Conservation (phyloP, 495 filamentous ascomycete species). For the Aspergillus steynii region DNA sequence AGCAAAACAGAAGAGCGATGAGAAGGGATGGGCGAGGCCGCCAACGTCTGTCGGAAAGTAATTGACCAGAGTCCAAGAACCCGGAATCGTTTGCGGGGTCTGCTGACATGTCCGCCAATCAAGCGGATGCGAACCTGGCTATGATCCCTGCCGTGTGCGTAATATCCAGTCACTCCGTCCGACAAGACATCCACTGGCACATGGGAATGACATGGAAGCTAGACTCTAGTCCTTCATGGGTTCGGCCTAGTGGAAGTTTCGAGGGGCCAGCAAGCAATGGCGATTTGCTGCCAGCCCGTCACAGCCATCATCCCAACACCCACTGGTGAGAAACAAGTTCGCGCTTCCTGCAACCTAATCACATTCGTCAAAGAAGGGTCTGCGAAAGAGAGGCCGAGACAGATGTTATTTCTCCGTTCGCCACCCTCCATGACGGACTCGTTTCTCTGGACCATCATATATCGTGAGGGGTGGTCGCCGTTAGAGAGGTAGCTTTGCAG, state of each 20-base stretch:
- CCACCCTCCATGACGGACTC: too few species aligned
- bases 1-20: not conserved
- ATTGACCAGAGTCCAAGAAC: slow-evolving; percentile 11
- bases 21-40: not conserved
- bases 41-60: slow-evolving; percentile 8
- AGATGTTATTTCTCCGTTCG: not conserved
- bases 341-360: slow-evolving; percentile 16
- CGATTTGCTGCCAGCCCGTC: slow-evolving; percentile 14
- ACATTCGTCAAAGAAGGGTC: slow-evolving; percentile 9
- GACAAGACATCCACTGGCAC: slow-evolving; percentile 15
- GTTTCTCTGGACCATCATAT: too few species aligned
- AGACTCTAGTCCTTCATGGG: slow-evolving; percentile 3
- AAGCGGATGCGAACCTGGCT: slow-evolving; percentile 13
- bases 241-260: slow-evolving; percentile 12
- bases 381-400: slow-evolving; percentile 1
- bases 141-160: slow-evolving; percentile 19
- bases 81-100: slow-evolving; percentile 23
- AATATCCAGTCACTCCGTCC: slow-evolving; percentile 9
- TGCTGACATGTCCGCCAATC: slow-evolving; percentile 22
- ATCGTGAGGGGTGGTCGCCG: not conserved
- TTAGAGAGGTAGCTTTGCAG: too few species aligned
- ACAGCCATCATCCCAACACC: slow-evolving; percentile 8
- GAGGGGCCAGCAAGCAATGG: not conserved
- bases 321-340: slow-evolving; percentile 15
- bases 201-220: slow-evolving; percentile 14